Evolutionary conservation across 768 basidiomycete species (phyloP), one percentile per base, ranked within the genome.

Genomic region (Sporobolomyces roseus): DNA sequence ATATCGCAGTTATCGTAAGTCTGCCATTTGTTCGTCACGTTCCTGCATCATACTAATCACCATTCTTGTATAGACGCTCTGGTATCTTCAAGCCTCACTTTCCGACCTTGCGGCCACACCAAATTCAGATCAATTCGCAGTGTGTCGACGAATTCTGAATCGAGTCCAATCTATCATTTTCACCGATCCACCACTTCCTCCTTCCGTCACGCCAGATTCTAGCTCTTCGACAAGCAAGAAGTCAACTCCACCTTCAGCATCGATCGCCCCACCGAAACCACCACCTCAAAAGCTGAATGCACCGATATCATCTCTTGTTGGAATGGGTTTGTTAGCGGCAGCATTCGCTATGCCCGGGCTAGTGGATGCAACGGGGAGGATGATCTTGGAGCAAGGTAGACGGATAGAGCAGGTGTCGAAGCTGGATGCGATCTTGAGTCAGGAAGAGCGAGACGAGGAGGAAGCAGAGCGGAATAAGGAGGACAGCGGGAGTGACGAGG

Each of bases 21-120:
- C 21, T 6, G n/a, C n/a, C 27, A 2, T 25, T 60, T 27, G 21
- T 32, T 46, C 32, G 49, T 17, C 32, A 16, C 13, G 59, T 21
- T 16, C 46, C 17, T 41, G 21, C 7, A n/a, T 27, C 27, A 21
- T 10, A 19, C 36, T 7, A 19, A 6, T 17, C 29, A 25, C 8
- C 36, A 61, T 25, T 32, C 21, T 55, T 19, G 14, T 0, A 9
- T 77, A 93, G 92, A 97, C 96, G 0, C 80, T 99, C 51, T 98
- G 94, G 93, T 96, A 93, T 80, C 93, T 98, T 88, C 96, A 98
- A 84, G 91, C 94, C 21, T 86, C 89, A 32, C 82, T 99, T 25
- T 85, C 85, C 65, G 96, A 99, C 78, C 82, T 97, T 12, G 84
- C 87, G 0, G 2, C 29, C 0, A 13, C 51, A 0, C 68, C 62